Evolutionary conservation across 176 grass and related monocot species (phyloP).

Genomic region (Paspalum vaginatum): DNA sequence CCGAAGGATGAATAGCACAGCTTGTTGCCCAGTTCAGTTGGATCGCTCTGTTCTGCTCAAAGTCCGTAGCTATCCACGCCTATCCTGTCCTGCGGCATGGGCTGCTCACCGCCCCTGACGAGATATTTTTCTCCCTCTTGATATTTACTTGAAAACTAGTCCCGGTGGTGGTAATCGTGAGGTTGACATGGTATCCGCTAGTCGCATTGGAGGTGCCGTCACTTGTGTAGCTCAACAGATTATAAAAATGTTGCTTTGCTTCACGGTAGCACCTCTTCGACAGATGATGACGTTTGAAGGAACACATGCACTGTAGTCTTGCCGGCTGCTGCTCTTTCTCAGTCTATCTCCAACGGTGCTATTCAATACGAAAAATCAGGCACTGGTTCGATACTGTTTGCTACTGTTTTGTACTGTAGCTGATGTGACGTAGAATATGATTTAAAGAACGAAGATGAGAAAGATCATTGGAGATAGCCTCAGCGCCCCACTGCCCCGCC

Average conservation of each 20-base stretch:
- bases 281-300: background rate
- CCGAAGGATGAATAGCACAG: background rate
- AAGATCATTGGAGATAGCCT: too few relatives aligned
- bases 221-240: background rate
- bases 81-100: background rate
- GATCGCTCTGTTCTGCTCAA: background rate
- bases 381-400: too few relatives aligned
- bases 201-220: background rate
- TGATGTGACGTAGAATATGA: too few relatives aligned
- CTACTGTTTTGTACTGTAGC: too few relatives aligned
- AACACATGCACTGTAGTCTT: background rate
- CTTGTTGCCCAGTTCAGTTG: background rate
- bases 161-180: background rate
- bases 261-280: background rate
- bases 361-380: too few relatives aligned
- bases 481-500: too few relatives aligned
- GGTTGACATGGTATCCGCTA: background rate
- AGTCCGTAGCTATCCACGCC: background rate
- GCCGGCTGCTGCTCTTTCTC: background rate
- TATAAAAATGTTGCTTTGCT: background rate
- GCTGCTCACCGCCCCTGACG: background rate
- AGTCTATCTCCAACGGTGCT: too few relatives aligned
- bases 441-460: too few relatives aligned
- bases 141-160: constrained; percentile 1
- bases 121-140: background rate